Conservation (phyloP, 2,329 filamentous ascomycete species). For the Penicillium sp. region DNA sequence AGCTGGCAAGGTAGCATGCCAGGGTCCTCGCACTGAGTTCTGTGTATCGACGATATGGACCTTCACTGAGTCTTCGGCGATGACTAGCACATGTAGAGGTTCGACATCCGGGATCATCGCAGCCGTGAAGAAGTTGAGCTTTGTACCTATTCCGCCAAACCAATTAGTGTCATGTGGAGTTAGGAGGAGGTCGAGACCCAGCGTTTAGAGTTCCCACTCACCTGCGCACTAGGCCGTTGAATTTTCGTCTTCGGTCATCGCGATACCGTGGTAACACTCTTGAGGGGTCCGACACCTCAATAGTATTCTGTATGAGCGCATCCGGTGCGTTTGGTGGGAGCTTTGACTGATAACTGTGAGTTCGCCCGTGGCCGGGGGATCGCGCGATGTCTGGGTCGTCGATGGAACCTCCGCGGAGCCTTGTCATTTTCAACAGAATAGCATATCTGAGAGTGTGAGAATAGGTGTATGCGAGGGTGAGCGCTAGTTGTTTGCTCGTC, state of each 20-base stretch:
- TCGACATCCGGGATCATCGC: conserved; percentile 65
- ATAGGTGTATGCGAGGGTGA: background rate
- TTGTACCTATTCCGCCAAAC: conserved; percentile 60
- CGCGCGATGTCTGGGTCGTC: conserved; percentile 33
- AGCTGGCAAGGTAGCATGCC: conserved; percentile 75
- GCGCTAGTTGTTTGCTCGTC: background rate
- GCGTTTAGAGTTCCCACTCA: conserved; percentile 39
- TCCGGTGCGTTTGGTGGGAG: conserved; percentile 45
- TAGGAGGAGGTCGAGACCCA: background rate
- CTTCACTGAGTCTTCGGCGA: conserved; percentile 65
- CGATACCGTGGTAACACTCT: conserved; percentile 41
- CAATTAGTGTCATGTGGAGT: conserved; percentile 7
- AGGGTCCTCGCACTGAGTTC: conserved; percentile 77
- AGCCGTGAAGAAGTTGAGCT: conserved; percentile 78
- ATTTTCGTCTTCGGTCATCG: conserved; percentile 43
- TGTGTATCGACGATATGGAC: conserved; percentile 75
- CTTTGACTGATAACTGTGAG: conserved; percentile 38
- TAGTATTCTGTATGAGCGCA: conserved; percentile 40
- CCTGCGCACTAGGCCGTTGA: conserved; percentile 67
- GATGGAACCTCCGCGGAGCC: conserved; percentile 43
- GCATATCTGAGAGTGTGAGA: conserved; percentile 28
- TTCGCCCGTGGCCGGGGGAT: conserved; percentile 28
- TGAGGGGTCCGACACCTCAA: conserved; percentile 40
- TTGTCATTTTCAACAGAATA: conserved; percentile 38
- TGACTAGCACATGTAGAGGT: conserved; percentile 80